These are phyloP conservation scores for Teunomyces tritomae DNA, from an alignment of 805 yeast genomes.

Conservation along the genomic window DNA sequence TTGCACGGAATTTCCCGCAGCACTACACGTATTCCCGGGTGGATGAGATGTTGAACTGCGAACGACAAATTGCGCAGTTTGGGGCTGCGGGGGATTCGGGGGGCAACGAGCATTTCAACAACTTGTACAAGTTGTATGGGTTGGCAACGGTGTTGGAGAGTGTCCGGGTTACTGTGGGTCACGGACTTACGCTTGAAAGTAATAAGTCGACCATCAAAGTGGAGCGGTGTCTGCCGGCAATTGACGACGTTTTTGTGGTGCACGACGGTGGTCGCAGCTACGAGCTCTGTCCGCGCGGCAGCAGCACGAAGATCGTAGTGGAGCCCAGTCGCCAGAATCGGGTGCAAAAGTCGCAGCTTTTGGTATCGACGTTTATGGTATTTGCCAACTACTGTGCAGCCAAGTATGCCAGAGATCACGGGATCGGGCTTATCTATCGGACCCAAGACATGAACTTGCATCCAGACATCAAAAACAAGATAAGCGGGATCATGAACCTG, in stretches of 20 bases:
- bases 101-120: slow-evolving; percentile 19
- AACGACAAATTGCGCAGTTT: slow-evolving; percentile 11
- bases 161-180: slow-evolving; percentile 19
- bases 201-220: slow-evolving; percentile 16
- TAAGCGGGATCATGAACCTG: slow-evolving; percentile 19
- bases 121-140: slow-evolving; percentile 25
- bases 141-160: slow-evolving; percentile 26
- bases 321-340: slow-evolving; percentile 13
- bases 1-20: slow-evolving; percentile 29
- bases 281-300: slow-evolving; percentile 12
- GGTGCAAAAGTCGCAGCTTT: slow-evolving; percentile 49
- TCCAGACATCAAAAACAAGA: slow-evolving; percentile 18
- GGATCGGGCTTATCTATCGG: slow-evolving; percentile 53
- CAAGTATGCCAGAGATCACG: slow-evolving; percentile 37
- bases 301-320: slow-evolving; percentile 11
- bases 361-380: slow-evolving; percentile 86
- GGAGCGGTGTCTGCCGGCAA: background rate
- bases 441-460: slow-evolving; percentile 31
- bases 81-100: too few species aligned
- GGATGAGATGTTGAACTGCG: slow-evolving; percentile 44
- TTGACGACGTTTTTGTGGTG: slow-evolving; percentile 6
- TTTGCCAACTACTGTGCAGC: slow-evolving; percentile 68
- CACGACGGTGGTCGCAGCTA: slow-evolving; percentile 7
- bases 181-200: slow-evolving; percentile 18
- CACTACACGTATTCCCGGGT: slow-evolving; percentile 63